These are phyloP conservation scores for Boechera divaricarpa DNA, from an alignment of 345 rosid species.

Conservation along the genomic window DNA sequence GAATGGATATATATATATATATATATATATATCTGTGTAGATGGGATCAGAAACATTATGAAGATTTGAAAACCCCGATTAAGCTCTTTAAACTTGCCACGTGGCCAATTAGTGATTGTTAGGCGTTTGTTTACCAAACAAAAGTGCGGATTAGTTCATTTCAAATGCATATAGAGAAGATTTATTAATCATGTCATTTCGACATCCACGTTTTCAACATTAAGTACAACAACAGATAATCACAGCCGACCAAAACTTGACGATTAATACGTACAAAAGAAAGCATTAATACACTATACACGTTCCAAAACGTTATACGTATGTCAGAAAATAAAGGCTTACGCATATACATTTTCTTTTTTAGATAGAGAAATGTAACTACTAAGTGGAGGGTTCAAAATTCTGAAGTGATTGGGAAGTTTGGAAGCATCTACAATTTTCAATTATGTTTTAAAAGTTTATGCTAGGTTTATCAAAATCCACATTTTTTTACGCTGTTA, in stretches of 20 bases:
- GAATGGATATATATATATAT: neutral
- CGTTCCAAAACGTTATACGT: conserved; percentile 28
- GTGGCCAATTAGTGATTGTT: conserved; percentile 18
- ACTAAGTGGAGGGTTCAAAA: neutral
- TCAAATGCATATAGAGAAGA: neutral
- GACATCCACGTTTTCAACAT: conserved; percentile 36
- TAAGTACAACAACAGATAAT: conserved; percentile 22
- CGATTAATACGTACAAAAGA: conserved; percentile 14
- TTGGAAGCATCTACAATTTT: neutral
- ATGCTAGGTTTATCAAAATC: neutral
- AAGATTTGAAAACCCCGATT: neutral
- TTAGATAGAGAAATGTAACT: conserved; percentile 13
- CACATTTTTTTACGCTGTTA: neutral
- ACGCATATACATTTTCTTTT: conserved; percentile 10
- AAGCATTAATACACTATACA: neutral
- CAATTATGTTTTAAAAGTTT: neutral
- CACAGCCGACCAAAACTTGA: conserved; percentile 30
- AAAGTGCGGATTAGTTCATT: conserved; percentile 15
- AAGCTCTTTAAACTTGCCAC: conserved; percentile 11
- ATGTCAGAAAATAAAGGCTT: conserved; percentile 1
- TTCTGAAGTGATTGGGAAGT: neutral
- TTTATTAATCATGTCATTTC: conserved; percentile 9
- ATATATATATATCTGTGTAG: neutral
- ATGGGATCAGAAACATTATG: neutral
- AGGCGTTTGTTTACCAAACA: conserved; percentile 32